Base-by-base conservation (phyloP, 78 protist species). In the Dictyostelium discoideum region DNA sequence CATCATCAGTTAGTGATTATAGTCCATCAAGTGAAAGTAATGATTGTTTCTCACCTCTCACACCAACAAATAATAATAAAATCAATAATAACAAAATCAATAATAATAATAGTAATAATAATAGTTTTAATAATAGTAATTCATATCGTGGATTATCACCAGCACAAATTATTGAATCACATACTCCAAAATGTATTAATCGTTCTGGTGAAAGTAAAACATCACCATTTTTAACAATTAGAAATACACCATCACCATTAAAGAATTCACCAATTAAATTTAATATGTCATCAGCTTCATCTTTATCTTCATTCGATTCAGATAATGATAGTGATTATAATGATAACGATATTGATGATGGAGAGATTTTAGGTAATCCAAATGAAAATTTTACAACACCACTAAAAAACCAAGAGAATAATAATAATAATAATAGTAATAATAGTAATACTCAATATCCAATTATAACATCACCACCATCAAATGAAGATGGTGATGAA, bases 201-300 rank as follows among this genome's bases (percentile, higher is more conserved):
- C n/a, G 40, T 76, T 79, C 60, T 16, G 24, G 50, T 6, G 22
- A 18, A n/a, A 79, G 84, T 79, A 79, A 39, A 79, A n/a, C 48
- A n/a, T 79, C 84, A 44, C 84, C 84, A 44, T n/a, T 46, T 46
- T 46, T 79, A 44, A 79, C 84, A n/a, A n/a, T 79, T 18, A 39
- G 84, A 44, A 46, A n/a, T 16, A 63, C 40, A 32, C 44, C 18
- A 37, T 60, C 73, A 60, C 69, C 63, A 81, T 48, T 48, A 40
- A 46, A 42, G n/a, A 42, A 29, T 50, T 81, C 86, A 81, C 86
- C 86, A 50, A 81, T 81, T 81, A 81, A 81, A 54, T 81, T 81
- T 32, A 81, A 81, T 50, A n/a, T 78, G 44, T 42, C 65, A 24
- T 50, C 72, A 9, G 84, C 39, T 79, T 79, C 84, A 22, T 46